phyloP scores from a whole-genome alignment of 2,329 filamentous ascomycete genomes.

The Neopestalotiopsis sp. region DNA sequence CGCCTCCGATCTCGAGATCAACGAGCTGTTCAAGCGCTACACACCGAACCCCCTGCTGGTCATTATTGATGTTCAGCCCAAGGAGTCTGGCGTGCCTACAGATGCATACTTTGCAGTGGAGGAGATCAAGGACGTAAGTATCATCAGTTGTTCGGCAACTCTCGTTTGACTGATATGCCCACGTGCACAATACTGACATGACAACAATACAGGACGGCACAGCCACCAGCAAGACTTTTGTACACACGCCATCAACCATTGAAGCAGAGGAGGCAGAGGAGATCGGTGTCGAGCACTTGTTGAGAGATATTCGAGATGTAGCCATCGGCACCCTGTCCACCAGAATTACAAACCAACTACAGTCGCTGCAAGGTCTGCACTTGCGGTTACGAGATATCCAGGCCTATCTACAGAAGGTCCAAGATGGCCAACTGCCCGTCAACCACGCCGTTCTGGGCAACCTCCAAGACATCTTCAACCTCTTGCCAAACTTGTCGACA shows the following conservation, averaged over 20 bases:
- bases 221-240: constrained; percentile 95
- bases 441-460: constrained; percentile 98
- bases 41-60: constrained; percentile 94
- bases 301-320: constrained; percentile 97
- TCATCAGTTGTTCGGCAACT: neutral
- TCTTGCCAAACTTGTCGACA: constrained; percentile 92
- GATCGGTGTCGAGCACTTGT: constrained; percentile 96
- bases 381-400: constrained; percentile 94
- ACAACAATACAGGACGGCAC: constrained; percentile 77
- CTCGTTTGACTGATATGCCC: neutral
- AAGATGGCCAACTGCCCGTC: constrained; percentile 89
- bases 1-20: constrained; percentile 97
- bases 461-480: constrained; percentile 99
- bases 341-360: constrained; percentile 94
- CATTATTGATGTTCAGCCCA: constrained; percentile 98
- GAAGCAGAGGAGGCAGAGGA: constrained; percentile 99
- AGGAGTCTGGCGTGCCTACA: constrained; percentile 95
- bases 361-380: constrained; percentile 95
- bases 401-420: constrained; percentile 92
- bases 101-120: constrained; percentile 99
- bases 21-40: constrained; percentile 99
- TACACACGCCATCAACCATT: constrained; percentile 97
- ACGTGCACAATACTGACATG: neutral
- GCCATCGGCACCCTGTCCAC: constrained; percentile 96
- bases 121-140: constrained; percentile 95